These are phyloP conservation scores for Lactarius sanguifluus DNA, from an alignment of 768 basidiomycete species.

Conservation along the genomic window DNA sequence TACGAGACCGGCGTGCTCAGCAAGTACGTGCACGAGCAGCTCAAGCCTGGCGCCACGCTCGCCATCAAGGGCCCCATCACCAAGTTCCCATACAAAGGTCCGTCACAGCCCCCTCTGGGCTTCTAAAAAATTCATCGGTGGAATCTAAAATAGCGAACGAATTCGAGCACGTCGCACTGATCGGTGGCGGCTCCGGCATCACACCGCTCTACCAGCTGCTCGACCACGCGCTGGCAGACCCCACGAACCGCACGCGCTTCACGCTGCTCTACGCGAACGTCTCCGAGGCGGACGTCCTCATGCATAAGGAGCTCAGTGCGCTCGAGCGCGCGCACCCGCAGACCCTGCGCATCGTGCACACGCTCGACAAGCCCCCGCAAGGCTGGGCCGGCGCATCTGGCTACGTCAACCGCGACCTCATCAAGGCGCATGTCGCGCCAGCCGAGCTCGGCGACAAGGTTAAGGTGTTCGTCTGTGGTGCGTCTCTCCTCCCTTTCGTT, in stretches of 20 bases:
- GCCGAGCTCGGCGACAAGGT: constrained; percentile 69
- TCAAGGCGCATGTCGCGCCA: constrained; percentile 71
- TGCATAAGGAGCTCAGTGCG: constrained; percentile 72
- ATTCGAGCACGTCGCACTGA: constrained; percentile 81
- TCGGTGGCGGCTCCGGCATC: constrained; percentile 94
- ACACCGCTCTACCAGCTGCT: constrained; percentile 85
- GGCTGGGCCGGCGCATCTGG: constrained; percentile 73
- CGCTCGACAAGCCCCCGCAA: constrained; percentile 75
- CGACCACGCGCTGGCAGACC: constrained; percentile 67
- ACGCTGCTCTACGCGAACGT: constrained; percentile 91
- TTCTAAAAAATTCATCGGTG: too few relatives aligned
- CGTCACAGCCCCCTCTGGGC: constrained; percentile 16
- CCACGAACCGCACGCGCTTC: constrained; percentile 89
- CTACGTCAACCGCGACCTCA: constrained; percentile 68
- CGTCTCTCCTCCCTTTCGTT: constrained; percentile 32
- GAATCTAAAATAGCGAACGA: constrained; percentile 56
- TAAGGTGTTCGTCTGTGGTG: constrained; percentile 89
- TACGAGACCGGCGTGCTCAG: constrained; percentile 83
- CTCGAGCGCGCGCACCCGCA: constrained; percentile 67
- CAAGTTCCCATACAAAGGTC: constrained; percentile 87
- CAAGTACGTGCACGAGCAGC: constrained; percentile 66
- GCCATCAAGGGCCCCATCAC: constrained; percentile 87
- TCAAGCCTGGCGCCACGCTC: constrained; percentile 82
- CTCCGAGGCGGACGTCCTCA: constrained; percentile 85
- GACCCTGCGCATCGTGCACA: constrained; percentile 80